A percentile compares a stretch with the other conserved stretches of the same genome.
These are phyloP conservation scores for Colletotrichum sp. DNA, from an alignment of 2,329 filamentous ascomycete species.

Conservation along the genomic window DNA sequence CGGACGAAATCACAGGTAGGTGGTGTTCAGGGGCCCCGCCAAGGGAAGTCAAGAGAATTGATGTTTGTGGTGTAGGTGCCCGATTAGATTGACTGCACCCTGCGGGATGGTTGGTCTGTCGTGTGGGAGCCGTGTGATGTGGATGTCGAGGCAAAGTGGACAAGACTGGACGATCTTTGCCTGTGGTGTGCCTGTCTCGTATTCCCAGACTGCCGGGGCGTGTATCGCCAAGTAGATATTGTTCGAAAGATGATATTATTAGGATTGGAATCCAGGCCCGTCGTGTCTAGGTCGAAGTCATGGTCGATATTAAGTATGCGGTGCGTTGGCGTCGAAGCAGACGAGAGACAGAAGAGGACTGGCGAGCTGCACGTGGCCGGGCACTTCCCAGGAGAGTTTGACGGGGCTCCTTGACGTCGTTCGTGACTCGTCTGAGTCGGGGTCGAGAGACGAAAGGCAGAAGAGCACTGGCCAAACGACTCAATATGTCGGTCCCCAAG, in stretches of 20 bases:
- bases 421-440: conserved; percentile 15
- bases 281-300: neutral
- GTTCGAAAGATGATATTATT: neutral
- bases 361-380: neutral
- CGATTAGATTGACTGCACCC: neutral
- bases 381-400: neutral
- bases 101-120: neutral
- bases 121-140: neutral
- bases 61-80: neutral
- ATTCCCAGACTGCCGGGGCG: neutral
- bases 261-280: neutral
- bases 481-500: neutral
- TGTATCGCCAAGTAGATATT: neutral
- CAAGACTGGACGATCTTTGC: neutral
- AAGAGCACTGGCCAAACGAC: neutral
- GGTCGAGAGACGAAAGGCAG: neutral
- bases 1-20: neutral
- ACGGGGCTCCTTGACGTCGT: neutral
- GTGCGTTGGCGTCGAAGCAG: neutral
- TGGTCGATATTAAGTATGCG: neutral
- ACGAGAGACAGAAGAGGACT: neutral
- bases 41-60: neutral
- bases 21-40: neutral
- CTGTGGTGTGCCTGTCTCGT: neutral
- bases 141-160: neutral